Base-by-base conservation (phyloP, 441 rosid genomes). In the Biscutella auriculata region DNA sequence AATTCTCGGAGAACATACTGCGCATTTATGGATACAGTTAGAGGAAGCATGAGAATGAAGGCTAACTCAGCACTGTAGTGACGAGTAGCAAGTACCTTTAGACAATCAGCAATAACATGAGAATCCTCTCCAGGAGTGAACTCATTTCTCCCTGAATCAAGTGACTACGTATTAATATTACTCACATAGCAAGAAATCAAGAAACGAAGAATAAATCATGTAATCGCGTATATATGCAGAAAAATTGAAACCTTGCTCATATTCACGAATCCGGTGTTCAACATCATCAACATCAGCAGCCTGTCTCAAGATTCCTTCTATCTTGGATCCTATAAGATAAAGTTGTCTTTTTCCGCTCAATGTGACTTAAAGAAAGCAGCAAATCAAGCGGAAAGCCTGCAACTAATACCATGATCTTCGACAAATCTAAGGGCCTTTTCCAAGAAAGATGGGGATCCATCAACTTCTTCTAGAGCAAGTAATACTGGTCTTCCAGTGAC, bases 251-350 rank as follows among this genome's bases (percentile, higher is more conserved):
- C 97, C 97, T 71, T 94, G 87, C 78, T 90, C 97, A 64, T 82
- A 94, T 70, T 87, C 97, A 35, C 80, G 80, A 78, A 94, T 82
- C 58, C 99, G 84, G 68, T 52, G 82, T 74, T 87, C 85, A 50
- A 94, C 99, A 71, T 87, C 94, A 61, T 94, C 99, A 40, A 94
- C 99, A 76, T 83, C 95, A 29, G 99, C 99, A 65, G 99, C 99
- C 77, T 94, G 97, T 63, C 99, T 75, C 79, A 94, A 76, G 65
- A 94, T 85, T 60, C 99, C 99, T 85, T 94, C 97, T 51, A 79
- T 83, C 66, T 70, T 83, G 62, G 79, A 52, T 72, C 99, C 99
- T 94, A 82, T 61, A 61, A 66, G 55, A 68, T 52, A 48, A 61
- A 33, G 35, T 32, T 62, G 27, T 46, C 2, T 13, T 41, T 34